Conservation (phyloP, 2,329 filamentous ascomycete genomes). For the Verruconis gallopava region DNA sequence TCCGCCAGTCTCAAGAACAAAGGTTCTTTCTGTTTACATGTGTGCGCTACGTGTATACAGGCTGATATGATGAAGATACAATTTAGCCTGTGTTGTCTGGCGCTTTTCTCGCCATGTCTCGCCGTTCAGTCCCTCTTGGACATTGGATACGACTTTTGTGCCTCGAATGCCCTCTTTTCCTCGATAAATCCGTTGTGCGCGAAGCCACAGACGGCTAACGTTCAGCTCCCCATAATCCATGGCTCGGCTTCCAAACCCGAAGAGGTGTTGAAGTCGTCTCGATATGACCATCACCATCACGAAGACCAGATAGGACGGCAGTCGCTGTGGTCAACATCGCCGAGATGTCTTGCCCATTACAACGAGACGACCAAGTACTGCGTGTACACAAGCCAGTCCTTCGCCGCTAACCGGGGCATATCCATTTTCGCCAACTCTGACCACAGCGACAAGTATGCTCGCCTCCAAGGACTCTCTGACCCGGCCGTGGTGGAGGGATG, state of each 20-base stretch:
- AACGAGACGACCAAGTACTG: slow-evolving; percentile 9
- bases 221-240: too few species aligned
- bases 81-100: neutral
- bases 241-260: too few species aligned
- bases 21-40: too few species aligned
- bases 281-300: too few species aligned
- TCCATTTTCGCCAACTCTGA: slow-evolving; percentile 9
- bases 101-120: neutral
- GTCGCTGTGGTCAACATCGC: slow-evolving; percentile 3
- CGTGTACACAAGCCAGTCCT: slow-evolving; percentile 7
- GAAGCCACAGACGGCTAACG: too few species aligned
- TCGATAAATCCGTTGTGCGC: neutral
- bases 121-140: neutral
- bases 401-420: slow-evolving; percentile 10
- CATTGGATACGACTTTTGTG: neutral
- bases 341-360: slow-evolving; percentile 5
- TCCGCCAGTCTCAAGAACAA: too few species aligned
- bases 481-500: neutral
- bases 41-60: too few species aligned
- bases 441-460: neutral
- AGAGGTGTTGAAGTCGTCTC: too few species aligned
- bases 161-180: neutral
- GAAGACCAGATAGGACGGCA: neutral
- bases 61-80: slow-evolving; percentile 1
- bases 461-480: slow-evolving; percentile 8